Evolutionary conservation across 495 filamentous ascomycete species (phyloP).

Genomic region (Cercophora scortea): DNA sequence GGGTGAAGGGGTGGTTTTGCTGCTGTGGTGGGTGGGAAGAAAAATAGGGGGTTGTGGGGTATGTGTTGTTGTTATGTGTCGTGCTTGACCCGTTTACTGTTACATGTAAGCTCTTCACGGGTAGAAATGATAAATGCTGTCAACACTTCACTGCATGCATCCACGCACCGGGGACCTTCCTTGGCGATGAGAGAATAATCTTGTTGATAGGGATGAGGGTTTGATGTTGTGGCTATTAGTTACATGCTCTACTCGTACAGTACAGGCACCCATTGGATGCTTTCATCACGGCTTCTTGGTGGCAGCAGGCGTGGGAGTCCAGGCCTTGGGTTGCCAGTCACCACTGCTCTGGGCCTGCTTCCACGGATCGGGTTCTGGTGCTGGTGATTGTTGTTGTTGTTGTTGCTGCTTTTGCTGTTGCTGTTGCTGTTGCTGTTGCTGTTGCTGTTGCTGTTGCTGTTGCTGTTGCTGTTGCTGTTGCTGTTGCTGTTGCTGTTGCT

Average conservation of each 20-base stretch:
- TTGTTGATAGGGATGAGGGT: too few relatives aligned
- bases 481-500: neutral
- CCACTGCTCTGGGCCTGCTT: constrained; percentile 47
- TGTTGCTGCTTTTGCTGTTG: neutral
- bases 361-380: constrained; percentile 51
- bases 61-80: too few relatives aligned
- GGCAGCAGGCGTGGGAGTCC: constrained; percentile 44
- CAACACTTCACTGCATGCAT: too few relatives aligned
- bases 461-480: constrained; percentile 8
- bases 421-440: neutral
- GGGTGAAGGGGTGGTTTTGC: neutral
- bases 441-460: neutral
- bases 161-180: too few relatives aligned
- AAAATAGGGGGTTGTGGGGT: too few relatives aligned
- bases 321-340: constrained; percentile 69
- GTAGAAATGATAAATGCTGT: too few relatives aligned
- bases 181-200: too few relatives aligned
- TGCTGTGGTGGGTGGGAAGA: too few relatives aligned
- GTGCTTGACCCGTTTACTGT: too few relatives aligned
- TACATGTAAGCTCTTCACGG: too few relatives aligned
- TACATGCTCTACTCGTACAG: too few relatives aligned
- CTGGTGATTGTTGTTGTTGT: constrained; percentile 9
- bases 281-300: constrained; percentile 21
- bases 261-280: neutral
- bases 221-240: too few relatives aligned